These are phyloP conservation scores for Fusarium udum DNA, from an alignment of 2,329 filamentous ascomycete species.

Conservation along the genomic window DNA sequence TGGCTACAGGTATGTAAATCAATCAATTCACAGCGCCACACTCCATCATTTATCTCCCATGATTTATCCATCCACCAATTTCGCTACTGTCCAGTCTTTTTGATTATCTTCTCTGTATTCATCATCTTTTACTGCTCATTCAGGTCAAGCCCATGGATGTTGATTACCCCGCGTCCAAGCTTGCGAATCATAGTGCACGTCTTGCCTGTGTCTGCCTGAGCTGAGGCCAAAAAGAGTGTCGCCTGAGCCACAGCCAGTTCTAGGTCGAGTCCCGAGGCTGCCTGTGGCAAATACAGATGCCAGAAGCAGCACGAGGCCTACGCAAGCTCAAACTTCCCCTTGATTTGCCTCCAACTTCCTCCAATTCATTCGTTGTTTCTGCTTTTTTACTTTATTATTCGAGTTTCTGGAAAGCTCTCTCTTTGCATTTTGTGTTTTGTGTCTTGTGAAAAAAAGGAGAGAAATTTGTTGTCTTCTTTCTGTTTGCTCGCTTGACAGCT, in stretches of 20 bases:
- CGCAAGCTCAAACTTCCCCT: constrained; percentile 35
- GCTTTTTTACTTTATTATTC: neutral
- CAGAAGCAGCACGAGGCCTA: constrained; percentile 29
- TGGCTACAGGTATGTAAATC: constrained; percentile 36
- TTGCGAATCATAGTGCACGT: constrained; percentile 38
- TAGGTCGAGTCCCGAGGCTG: constrained; percentile 18
- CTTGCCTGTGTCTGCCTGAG: constrained; percentile 23
- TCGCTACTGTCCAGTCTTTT: neutral
- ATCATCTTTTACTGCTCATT: neutral
- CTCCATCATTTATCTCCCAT: neutral
- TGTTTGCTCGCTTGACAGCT: constrained; percentile 21
- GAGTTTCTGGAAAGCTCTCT: constrained; percentile 15
- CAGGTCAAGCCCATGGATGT: constrained; percentile 9
- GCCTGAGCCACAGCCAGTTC: constrained; percentile 31
- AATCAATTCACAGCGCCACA: neutral
- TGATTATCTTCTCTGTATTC: neutral
- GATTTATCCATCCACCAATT: neutral
- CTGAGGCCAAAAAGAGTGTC: constrained; percentile 23
- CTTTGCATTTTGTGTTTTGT: neutral
- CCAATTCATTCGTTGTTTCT: constrained; percentile 1
- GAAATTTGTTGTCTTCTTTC: neutral
- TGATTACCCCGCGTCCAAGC: constrained; percentile 38
- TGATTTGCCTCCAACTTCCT: constrained; percentile 27
- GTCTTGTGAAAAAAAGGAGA: neutral
- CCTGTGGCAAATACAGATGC: constrained; percentile 28